These are phyloP conservation scores for Chytridium lagenaria DNA, from an alignment of 371 early-diverging fungal genomes.

Conservation along the genomic window DNA sequence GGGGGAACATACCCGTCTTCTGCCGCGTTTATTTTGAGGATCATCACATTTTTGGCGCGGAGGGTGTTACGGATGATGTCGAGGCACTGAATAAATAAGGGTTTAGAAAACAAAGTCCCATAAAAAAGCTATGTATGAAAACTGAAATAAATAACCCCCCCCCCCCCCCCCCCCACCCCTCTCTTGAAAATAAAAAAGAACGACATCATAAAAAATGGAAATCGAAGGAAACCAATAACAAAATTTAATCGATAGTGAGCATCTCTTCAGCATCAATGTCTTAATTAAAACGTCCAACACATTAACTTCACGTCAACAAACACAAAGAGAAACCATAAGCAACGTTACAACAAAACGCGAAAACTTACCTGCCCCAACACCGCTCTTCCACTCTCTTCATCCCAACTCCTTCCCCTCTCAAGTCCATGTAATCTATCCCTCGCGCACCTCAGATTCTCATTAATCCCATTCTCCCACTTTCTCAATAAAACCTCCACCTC, in stretches of 20 bases:
- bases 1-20: slow-evolving; percentile 20
- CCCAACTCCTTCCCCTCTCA: slow-evolving; percentile 19
- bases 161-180: slow-evolving; percentile 17
- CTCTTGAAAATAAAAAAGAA: neutral
- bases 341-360: neutral
- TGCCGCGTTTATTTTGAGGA: slow-evolving; percentile 25
- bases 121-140: neutral
- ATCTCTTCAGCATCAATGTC: too few relatives aligned
- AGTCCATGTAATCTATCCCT: neutral
- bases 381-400: slow-evolving; percentile 11
- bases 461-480: slow-evolving; percentile 20
- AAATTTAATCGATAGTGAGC: too few relatives aligned
- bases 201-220: too few relatives aligned
- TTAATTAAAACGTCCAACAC: too few relatives aligned
- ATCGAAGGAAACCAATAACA: too few relatives aligned
- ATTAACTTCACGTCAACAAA: too few relatives aligned
- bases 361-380: slow-evolving; percentile 10
- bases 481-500: slow-evolving; percentile 27
- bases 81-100: slow-evolving; percentile 13
- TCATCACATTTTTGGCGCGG: slow-evolving; percentile 26
- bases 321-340: neutral
- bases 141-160: slow-evolving; percentile 9
- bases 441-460: slow-evolving; percentile 17
- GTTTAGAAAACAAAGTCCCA: neutral
- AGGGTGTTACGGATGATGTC: slow-evolving; percentile 25